Evolutionary conservation across 495 filamentous ascomycete species (phyloP).

Genomic region (Penicillium paradoxum): DNA sequence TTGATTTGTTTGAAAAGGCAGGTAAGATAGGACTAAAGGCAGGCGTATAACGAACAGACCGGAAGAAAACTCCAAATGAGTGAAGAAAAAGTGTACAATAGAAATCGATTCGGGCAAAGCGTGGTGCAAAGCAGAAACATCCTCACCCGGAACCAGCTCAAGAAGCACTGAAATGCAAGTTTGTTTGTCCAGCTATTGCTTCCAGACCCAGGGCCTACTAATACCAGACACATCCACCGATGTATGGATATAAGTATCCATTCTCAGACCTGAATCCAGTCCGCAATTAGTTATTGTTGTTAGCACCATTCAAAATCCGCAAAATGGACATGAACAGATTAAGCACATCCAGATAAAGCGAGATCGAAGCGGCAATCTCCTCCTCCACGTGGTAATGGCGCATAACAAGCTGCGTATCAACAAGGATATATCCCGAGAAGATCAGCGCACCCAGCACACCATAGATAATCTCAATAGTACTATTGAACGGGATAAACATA

Average conservation of each 20-base stretch:
- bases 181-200: background rate
- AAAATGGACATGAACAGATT: slow-evolving; percentile 94
- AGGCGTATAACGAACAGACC: background rate
- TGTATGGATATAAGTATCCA: background rate
- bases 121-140: background rate
- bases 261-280: background rate
- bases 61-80: background rate
- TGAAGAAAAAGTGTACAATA: background rate
- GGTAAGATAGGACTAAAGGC: background rate
- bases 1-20: background rate
- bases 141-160: slow-evolving; percentile 2
- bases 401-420: slow-evolving; percentile 94
- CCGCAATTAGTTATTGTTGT: slow-evolving; percentile 66
- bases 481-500: slow-evolving; percentile 75
- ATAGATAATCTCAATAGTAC: slow-evolving; percentile 76
- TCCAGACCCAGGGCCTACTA: background rate
- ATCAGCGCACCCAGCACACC: slow-evolving; percentile 74
- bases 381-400: slow-evolving; percentile 96
- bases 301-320: slow-evolving; percentile 74
- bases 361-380: slow-evolving; percentile 95
- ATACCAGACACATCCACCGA: background rate
- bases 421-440: slow-evolving; percentile 90
- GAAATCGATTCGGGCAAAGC: background rate
- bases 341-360: slow-evolving; percentile 92
- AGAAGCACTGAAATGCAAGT: slow-evolving; percentile 2